phyloP scores from a whole-genome alignment of 306 rosid species.

The Vigna reflexopilosa region DNA sequence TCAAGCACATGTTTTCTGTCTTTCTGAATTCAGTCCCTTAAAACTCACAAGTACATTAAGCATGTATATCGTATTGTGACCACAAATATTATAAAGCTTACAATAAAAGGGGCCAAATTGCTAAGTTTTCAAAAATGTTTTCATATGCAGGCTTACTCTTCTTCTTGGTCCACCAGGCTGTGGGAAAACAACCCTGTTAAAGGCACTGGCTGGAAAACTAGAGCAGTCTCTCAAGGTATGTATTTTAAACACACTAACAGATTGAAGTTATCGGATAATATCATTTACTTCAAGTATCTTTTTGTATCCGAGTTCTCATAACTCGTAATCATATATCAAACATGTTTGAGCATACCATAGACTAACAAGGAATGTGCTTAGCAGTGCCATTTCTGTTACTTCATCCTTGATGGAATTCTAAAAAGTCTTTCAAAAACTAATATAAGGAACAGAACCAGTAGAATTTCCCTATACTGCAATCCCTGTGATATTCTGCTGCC shows the following conservation, averaged over 20 bases:
- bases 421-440: constrained; percentile 30
- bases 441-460: constrained; percentile 23
- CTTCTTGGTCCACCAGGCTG: constrained; percentile 70
- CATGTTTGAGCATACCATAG: constrained; percentile 17
- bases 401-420: constrained; percentile 14
- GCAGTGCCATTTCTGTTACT: constrained; percentile 22
- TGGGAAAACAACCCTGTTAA: constrained; percentile 62
- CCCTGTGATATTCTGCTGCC: constrained; percentile 19
- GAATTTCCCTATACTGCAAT: constrained; percentile 21
- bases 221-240: constrained; percentile 61
- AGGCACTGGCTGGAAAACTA: constrained; percentile 64
- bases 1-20: constrained; percentile 20
- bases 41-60: background rate
- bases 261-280: constrained; percentile 14
- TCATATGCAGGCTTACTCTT: constrained; percentile 67
- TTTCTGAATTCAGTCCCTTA: constrained; percentile 13
- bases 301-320: constrained; percentile 20
- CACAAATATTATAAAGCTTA: constrained; percentile 16
- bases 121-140: constrained; percentile 46
- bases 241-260: constrained; percentile 26
- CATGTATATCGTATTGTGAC: background rate
- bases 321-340: constrained; percentile 14
- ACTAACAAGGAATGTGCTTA: constrained; percentile 27
- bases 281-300: constrained; percentile 24
- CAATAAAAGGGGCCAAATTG: constrained; percentile 22